A percentile compares a stretch with the other conserved stretches of the same genome.
Evolutionary conservation across 2,329 filamentous ascomycete species (phyloP).

Genomic region (Fusarium algeriense): DNA sequence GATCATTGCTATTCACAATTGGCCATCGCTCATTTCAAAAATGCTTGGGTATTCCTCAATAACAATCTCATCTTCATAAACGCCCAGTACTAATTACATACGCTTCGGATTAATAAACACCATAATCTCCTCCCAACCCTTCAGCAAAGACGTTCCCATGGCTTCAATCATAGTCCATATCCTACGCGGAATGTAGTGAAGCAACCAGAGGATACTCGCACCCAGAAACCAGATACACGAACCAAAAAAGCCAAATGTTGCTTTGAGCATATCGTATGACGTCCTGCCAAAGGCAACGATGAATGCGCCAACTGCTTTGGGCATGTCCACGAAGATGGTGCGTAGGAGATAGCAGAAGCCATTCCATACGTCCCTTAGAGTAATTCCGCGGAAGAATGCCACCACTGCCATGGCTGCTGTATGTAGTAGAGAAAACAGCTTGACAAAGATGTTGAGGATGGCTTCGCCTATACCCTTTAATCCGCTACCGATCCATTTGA

Average conservation of each 20-base stretch:
- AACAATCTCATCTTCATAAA: background rate
- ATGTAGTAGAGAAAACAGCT: conserved; percentile 52
- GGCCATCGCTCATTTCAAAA: background rate
- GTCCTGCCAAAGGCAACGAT: conserved; percentile 42
- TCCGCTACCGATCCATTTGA: conserved; percentile 49
- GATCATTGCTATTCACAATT: too few relatives aligned
- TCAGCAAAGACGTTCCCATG: conserved; percentile 48
- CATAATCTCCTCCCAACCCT: conserved; percentile 52
- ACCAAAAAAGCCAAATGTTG: conserved; percentile 50
- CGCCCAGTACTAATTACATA: conserved; percentile 16
- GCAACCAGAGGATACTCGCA: conserved; percentile 45
- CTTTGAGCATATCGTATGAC: conserved; percentile 46
- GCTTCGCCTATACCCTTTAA: conserved; percentile 46
- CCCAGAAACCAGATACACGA: conserved; percentile 45
- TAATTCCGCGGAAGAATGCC: conserved; percentile 53
- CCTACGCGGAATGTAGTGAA: conserved; percentile 52
- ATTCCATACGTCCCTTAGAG: conserved; percentile 55
- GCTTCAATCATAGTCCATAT: conserved; percentile 50
- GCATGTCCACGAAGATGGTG: conserved; percentile 51
- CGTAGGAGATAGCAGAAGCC: conserved; percentile 49
- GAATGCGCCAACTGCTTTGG: conserved; percentile 45
- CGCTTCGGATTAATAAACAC: conserved; percentile 55
- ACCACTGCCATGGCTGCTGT: conserved; percentile 52
- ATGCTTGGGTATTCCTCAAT: background rate
- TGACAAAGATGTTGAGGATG: conserved; percentile 42